Base-by-base conservation (phyloP, 2,329 filamentous ascomycete species). In the Exutisphaerella laricina region DNA sequence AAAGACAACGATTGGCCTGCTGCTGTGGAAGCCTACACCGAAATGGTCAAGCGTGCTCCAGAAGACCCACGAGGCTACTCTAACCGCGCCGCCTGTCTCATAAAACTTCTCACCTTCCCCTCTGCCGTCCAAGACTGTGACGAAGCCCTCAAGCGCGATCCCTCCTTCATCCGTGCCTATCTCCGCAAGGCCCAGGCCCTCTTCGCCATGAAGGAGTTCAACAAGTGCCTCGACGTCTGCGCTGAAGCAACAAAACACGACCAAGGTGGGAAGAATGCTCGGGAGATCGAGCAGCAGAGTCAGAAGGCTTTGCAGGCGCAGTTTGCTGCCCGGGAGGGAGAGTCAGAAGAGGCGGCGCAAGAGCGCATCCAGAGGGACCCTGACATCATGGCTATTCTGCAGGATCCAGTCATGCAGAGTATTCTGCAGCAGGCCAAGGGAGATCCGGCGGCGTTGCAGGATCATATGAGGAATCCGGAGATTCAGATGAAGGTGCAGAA, bases 181-280 rank as follows among this genome's bases (percentile, higher is more conserved):
- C 84, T 98, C 58, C 84, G 92, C 64, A 97, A 96, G 75, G 89
- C 89, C 0, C 89, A 97, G 70, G 88, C 88, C 30, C 87, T 90
- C 67, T 88, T 92, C 56, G 88, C 88, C 58, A 98, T 98, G 92
- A 87, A 92, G 67, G 90, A 98, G 68, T 97, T 95, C 75, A 95
- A 84, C 67, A 90, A 89, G 66, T 94, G 86, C 62, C 74, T 97
- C 45, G 92, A 98, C 62, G 85, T 84, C 5, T 95, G 89, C 70
- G 79, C 79, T 28, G 86, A 88, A 63, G 92, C 94, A 1, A 72
- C 76, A 6, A 75, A 80, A 56, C 78, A 94, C 47, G 92, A 98
- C 65, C 75, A 75, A 46, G 79, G 80, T 55, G 82, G 84, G 47
- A 88, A 87, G 63, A 92, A 96, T 63, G 75, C 84, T 0, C 80